phyloP scores from a whole-genome alignment of 768 basidiomycete genomes.

The Glaciozyma martinii region DNA sequence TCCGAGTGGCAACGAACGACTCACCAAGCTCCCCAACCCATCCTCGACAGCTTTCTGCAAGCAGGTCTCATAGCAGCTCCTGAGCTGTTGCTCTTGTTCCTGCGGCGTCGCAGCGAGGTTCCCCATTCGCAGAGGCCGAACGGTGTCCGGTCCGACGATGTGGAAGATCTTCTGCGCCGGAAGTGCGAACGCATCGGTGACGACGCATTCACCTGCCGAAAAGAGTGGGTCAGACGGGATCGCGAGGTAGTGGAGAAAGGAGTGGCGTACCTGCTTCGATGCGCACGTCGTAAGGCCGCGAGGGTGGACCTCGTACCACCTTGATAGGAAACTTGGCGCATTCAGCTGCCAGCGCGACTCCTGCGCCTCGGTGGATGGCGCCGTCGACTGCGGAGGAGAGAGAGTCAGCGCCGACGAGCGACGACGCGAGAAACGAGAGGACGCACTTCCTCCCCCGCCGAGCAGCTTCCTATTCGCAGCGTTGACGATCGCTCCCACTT shows the following conservation, averaged over 20 bases:
- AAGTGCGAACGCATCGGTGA: background rate
- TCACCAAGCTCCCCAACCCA: too few species aligned
- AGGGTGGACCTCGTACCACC: background rate
- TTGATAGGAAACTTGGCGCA: background rate
- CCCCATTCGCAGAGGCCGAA: background rate
- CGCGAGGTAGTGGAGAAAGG: too few species aligned
- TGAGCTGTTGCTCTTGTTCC: background rate
- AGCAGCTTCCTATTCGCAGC: background rate
- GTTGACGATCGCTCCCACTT: background rate
- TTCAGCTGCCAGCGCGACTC: background rate
- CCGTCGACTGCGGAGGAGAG: background rate
- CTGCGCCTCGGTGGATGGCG: background rate
- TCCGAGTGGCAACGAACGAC: too few species aligned
- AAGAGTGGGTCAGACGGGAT: too few species aligned
- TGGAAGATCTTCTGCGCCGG: background rate
- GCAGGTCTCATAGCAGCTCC: background rate
- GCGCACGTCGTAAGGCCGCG: background rate
- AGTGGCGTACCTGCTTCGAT: background rate
- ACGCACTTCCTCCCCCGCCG: background rate
- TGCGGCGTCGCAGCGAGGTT: background rate
- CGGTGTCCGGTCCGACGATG: background rate
- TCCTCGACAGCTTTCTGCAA: background rate
- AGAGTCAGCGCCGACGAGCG: too few species aligned
- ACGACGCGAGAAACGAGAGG: too few species aligned
- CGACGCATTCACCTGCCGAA: background rate